Evolutionary conservation across 1,284 basidiomycete genomes (phyloP).

Genomic region (Tylopilus orsonianus): DNA sequence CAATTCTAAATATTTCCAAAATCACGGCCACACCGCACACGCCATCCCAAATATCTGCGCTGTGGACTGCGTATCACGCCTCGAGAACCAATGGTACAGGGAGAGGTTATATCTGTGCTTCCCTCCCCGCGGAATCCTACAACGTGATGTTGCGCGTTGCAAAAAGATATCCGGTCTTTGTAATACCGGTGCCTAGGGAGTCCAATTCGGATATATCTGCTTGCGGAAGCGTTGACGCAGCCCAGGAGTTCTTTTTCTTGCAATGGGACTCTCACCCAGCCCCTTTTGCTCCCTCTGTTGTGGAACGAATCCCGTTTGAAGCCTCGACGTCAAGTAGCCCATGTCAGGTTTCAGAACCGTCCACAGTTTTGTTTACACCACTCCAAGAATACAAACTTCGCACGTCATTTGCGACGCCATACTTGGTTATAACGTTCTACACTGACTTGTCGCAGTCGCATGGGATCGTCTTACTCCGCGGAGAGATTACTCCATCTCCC

Average conservation of each 20-base stretch:
- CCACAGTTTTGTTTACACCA: constrained; percentile 89
- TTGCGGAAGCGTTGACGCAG: constrained; percentile 29
- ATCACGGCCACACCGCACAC: constrained; percentile 72
- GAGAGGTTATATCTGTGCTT: constrained; percentile 79
- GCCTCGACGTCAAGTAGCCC: constrained; percentile 27
- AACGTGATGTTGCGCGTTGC: constrained; percentile 65
- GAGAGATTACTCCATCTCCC: constrained; percentile 83
- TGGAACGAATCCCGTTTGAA: constrained; percentile 42
- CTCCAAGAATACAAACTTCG: constrained; percentile 93
- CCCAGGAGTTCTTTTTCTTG: constrained; percentile 86
- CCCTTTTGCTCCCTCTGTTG: constrained; percentile 49
- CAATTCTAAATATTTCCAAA: constrained; percentile 76
- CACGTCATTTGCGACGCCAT: constrained; percentile 86
- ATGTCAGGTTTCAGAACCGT: constrained; percentile 46
- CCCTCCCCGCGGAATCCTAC: constrained; percentile 75
- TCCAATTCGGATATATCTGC: constrained; percentile 25
- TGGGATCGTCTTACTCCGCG: constrained; percentile 83
- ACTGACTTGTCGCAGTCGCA: constrained; percentile 85
- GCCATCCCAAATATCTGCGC: constrained; percentile 65
- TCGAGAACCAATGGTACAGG: constrained; percentile 75
- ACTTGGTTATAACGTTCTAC: constrained; percentile 89
- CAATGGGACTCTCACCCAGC: constrained; percentile 81
- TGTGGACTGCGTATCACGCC: constrained; percentile 91
- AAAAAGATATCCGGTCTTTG: constrained; percentile 69
- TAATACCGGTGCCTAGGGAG: constrained; percentile 71